Conservation (phyloP, 2,329 filamentous ascomycete genomes). For the Fusarium brachygibbosum region DNA sequence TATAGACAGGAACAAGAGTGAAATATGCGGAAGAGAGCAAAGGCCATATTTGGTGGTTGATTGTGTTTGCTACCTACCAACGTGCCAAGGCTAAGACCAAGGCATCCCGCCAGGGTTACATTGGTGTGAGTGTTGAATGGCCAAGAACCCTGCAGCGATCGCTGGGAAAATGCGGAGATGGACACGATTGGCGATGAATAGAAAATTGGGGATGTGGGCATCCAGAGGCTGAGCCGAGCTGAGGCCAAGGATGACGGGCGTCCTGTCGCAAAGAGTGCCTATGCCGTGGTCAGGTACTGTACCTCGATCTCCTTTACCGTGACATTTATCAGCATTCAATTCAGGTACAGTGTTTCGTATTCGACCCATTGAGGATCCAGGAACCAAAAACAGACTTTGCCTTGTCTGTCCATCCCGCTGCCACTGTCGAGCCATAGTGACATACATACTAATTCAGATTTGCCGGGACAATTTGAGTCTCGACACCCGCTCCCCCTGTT, state of each 20-base stretch:
- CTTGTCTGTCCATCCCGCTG: constrained; percentile 15
- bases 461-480: constrained; percentile 2
- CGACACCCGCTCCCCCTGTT: constrained; percentile 21
- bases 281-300: background rate
- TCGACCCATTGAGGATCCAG: background rate
- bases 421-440: constrained; percentile 19
- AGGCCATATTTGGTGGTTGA: background rate
- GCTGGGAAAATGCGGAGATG: constrained; percentile 13
- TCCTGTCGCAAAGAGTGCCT: background rate
- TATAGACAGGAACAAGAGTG: background rate
- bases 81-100: constrained; percentile 5
- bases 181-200: constrained; percentile 2
- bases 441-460: constrained; percentile 27
- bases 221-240: background rate
- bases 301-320: background rate
- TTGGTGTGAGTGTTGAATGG: background rate
- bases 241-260: constrained; percentile 2
- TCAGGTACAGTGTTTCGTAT: background rate
- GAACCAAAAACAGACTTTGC: constrained; percentile 11
- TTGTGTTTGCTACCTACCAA: background rate
- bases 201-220: background rate
- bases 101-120: background rate
- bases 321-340: background rate
- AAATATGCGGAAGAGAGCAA: constrained; percentile 23
- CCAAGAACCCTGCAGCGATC: constrained; percentile 22